These are phyloP conservation scores for Cyberlindnera misumaiensis DNA, from an alignment of 805 yeast genomes.

Conservation along the genomic window DNA sequence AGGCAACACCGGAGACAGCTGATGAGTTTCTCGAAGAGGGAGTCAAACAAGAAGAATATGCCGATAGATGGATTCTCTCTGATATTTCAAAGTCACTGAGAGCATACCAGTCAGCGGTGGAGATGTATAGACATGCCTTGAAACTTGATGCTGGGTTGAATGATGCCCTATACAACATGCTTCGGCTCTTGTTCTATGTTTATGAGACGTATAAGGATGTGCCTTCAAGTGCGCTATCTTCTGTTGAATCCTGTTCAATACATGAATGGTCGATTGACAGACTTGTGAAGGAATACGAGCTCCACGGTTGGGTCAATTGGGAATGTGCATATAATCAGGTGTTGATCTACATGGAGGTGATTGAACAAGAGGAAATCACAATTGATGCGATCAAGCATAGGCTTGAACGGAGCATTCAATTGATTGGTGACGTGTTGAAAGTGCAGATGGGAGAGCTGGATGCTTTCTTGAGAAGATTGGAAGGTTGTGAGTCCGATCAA, in stretches of 20 bases:
- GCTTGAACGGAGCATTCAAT: constrained; percentile 3
- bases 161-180: constrained; percentile 54
- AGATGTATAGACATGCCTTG: constrained; percentile 32
- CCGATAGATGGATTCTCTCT: constrained; percentile 65
- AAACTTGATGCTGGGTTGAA: constrained; percentile 9
- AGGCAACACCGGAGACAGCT: constrained; percentile 24
- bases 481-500: constrained; percentile 10
- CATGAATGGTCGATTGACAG: constrained; percentile 1
- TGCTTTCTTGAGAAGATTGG: constrained; percentile 11
- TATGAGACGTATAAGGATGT: constrained; percentile 46
- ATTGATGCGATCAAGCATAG: neutral
- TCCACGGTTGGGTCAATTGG: constrained; percentile 21
- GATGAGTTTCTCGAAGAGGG: constrained; percentile 54
- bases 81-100: constrained; percentile 59
- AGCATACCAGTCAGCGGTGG: constrained; percentile 54
- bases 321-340: constrained; percentile 22
- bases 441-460: constrained; percentile 17
- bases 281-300: constrained; percentile 13
- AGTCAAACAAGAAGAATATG: constrained; percentile 61
- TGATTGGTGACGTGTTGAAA: constrained; percentile 10
- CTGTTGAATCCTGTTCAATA: constrained; percentile 22
- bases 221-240: constrained; percentile 24
- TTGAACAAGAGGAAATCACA: constrained; percentile 6
- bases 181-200: constrained; percentile 53
- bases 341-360: constrained; percentile 13